phyloP scores from a whole-genome alignment of 495 filamentous ascomycete genomes.

The Tuber indicum region DNA sequence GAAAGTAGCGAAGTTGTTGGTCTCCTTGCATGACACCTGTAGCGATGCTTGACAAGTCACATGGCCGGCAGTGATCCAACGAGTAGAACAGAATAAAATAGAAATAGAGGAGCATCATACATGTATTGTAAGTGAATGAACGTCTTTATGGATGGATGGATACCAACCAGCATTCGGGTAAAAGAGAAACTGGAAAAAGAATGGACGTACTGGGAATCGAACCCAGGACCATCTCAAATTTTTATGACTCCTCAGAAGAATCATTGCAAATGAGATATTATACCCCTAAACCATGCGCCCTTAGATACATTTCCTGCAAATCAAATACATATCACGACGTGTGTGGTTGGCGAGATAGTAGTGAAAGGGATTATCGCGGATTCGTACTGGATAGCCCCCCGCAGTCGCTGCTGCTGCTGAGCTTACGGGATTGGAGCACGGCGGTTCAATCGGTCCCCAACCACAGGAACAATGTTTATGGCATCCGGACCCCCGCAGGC shows the following conservation, averaged over 20 bases:
- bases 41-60: no score
- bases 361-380: no score
- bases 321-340: neutral
- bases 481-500: no score
- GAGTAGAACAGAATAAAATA: no score
- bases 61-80: no score
- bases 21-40: neutral
- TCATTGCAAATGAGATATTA: slow-evolving; percentile 30
- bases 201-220: slow-evolving; percentile 29
- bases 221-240: slow-evolving; percentile 29
- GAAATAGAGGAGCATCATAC: neutral
- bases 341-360: no score
- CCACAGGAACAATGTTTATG: no score
- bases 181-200: neutral
- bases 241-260: neutral
- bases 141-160: neutral
- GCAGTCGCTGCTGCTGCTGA: no score
- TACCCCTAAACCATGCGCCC: slow-evolving; percentile 25
- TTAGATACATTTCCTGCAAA: neutral
- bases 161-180: neutral
- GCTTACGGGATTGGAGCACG: no score
- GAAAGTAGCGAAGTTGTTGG: neutral
- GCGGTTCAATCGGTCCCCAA: no score
- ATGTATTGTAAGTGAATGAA: no score
- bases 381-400: no score